Percentiles rank a stretch among this genome's conserved stretches.
Evolutionary conservation across 2,329 filamentous ascomycete species (phyloP).

Genomic region (Epicoccum nigrum): DNA sequence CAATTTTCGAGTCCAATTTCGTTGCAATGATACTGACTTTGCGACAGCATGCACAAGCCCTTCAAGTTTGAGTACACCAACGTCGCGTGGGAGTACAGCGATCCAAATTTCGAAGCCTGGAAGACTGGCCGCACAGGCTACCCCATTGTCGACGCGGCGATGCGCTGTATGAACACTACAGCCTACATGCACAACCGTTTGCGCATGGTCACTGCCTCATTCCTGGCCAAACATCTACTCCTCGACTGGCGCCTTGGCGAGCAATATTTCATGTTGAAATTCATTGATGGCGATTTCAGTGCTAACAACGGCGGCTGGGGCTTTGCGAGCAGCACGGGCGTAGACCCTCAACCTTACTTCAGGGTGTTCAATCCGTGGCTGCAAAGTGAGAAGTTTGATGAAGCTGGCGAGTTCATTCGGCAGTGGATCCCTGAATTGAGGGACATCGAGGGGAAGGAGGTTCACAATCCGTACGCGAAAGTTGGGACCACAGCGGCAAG

Average conservation of each 20-base stretch:
- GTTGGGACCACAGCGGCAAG: slow-evolving; percentile 57
- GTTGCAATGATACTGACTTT: slow-evolving; percentile 13
- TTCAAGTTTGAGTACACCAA: slow-evolving; percentile 86
- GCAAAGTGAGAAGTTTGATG: slow-evolving; percentile 87
- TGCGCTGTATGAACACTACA: slow-evolving; percentile 57
- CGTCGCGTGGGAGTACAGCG: slow-evolving; percentile 72
- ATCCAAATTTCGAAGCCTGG: slow-evolving; percentile 69
- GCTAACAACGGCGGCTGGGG: slow-evolving; percentile 70
- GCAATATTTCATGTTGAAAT: slow-evolving; percentile 57
- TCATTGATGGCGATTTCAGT: slow-evolving; percentile 56
- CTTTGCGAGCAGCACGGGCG: slow-evolving; percentile 70
- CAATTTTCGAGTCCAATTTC: slow-evolving; percentile 22
- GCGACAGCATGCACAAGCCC: slow-evolving; percentile 69
- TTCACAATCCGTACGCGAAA: slow-evolving; percentile 80
- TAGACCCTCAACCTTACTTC: slow-evolving; percentile 89
- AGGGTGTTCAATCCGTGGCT: slow-evolving; percentile 85
- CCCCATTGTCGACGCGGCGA: slow-evolving; percentile 58
- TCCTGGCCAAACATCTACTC: slow-evolving; percentile 57
- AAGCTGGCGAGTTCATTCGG: slow-evolving; percentile 77
- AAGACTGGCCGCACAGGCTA: slow-evolving; percentile 55
- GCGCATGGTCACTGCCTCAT: slow-evolving; percentile 59
- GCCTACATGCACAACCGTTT: slow-evolving; percentile 61
- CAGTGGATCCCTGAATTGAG: slow-evolving; percentile 80
- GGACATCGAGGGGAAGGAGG: slow-evolving; percentile 67
- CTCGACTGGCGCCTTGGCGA: slow-evolving; percentile 60